Evolutionary conservation across 305 asterid genomes (phyloP).

Genomic region (Fraxinus sp.): DNA sequence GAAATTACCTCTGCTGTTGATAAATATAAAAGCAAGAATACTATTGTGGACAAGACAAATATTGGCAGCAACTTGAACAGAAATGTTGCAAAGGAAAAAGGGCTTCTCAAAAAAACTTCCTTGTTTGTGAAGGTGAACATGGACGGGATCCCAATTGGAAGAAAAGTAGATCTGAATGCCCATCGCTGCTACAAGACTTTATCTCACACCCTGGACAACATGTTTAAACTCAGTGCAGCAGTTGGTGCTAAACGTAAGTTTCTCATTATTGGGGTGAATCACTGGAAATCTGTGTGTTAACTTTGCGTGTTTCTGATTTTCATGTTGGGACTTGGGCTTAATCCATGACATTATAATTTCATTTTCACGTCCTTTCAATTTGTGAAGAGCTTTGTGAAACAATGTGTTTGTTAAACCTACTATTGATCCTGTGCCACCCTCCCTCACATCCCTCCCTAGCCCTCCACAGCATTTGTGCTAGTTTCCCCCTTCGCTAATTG

Average conservation of each 20-base stretch:
- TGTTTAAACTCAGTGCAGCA: conserved; percentile 51
- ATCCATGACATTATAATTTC: background rate
- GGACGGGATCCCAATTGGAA: conserved; percentile 82
- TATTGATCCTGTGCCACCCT: background rate
- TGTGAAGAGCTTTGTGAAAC: background rate
- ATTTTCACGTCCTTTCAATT: background rate
- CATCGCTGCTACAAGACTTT: conserved; percentile 66
- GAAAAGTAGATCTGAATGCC: conserved; percentile 77
- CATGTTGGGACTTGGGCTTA: background rate
- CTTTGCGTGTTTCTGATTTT: background rate
- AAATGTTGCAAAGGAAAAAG: conserved; percentile 34
- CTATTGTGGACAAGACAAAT: conserved; percentile 27
- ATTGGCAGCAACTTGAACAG: conserved; percentile 28
- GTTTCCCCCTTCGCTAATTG: background rate
- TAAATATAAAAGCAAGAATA: conserved; percentile 34
- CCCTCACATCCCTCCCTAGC: background rate
- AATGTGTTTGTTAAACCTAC: background rate
- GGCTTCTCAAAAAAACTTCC: conserved; percentile 42
- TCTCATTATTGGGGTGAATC: conserved; percentile 7
- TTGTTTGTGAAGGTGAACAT: conserved; percentile 78
- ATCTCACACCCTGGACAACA: conserved; percentile 57
- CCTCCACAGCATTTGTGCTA: background rate
- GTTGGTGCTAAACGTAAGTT: conserved; percentile 48
- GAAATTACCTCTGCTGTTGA: conserved; percentile 42
- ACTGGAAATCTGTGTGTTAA: background rate